These are phyloP conservation scores for Pseudonitzschia multiseries DNA, from an alignment of 108 stramenopile species.

Conservation along the genomic window DNA sequence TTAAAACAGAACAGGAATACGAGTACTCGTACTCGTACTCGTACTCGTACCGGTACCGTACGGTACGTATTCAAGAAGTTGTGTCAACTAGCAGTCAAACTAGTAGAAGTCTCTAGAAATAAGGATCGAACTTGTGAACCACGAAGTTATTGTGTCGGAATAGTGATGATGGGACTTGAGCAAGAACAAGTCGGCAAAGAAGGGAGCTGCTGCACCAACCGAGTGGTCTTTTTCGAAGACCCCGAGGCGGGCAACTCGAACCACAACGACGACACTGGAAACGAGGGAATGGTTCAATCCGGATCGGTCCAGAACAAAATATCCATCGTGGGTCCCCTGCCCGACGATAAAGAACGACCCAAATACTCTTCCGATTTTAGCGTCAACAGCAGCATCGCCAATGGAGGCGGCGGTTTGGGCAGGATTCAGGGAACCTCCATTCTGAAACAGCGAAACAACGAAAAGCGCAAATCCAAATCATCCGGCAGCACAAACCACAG, in stretches of 20 bases:
- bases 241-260: not conserved
- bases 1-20: no score
- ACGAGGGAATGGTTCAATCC: not conserved
- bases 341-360: not conserved
- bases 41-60: no score
- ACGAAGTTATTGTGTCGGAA: no score
- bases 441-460: not conserved
- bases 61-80: no score
- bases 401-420: not conserved
- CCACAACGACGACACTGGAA: not conserved
- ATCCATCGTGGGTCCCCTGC: constrained; percentile 1
- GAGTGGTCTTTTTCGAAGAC: not conserved
- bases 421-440: not conserved
- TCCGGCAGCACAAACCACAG: not conserved
- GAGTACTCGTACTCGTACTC: no score
- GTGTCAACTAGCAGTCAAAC: no score
- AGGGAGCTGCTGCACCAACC: not conserved
- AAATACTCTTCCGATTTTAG: not conserved
- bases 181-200: no score
- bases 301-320: not conserved
- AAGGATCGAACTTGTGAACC: no score
- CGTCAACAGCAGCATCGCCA: not conserved
- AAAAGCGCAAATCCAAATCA: not conserved
- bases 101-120: no score
- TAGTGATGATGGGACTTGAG: not conserved